Evolutionary conservation across 352 stramenopile genomes (phyloP).

Genomic region (Saprolegnia diclina): DNA sequence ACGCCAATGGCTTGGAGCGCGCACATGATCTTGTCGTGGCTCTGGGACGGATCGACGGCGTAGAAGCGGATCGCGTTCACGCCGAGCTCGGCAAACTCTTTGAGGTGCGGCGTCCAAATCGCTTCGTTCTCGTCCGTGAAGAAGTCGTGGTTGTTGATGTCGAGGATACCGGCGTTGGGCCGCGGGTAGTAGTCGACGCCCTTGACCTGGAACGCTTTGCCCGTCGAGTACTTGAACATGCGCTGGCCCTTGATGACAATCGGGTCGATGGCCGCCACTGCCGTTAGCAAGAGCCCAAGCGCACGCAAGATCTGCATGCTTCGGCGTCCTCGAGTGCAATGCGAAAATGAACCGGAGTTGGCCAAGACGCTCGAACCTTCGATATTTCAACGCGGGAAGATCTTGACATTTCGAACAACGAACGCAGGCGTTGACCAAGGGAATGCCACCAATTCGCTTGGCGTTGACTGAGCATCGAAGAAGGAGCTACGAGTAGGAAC

Average conservation of each 20-base stretch:
- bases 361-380: no score
- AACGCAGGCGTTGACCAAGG: no score
- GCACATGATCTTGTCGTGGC: constrained; percentile 85
- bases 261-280: constrained; percentile 20
- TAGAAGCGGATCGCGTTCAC: constrained; percentile 82
- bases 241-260: constrained; percentile 64
- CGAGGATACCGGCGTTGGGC: constrained; percentile 57
- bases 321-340: no score
- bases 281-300: not conserved
- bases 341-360: no score
- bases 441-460: no score
- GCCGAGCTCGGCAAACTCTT: constrained; percentile 53
- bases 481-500: no score
- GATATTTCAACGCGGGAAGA: no score
- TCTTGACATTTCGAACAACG: no score
- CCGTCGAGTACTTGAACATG: constrained; percentile 68
- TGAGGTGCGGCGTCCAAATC: constrained; percentile 66
- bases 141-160: constrained; percentile 76
- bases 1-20: constrained; percentile 67
- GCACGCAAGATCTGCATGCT: not conserved
- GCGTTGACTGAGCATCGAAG: no score
- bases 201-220: constrained; percentile 60
- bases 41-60: constrained; percentile 58
- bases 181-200: constrained; percentile 84
- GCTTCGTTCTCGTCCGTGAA: constrained; percentile 67